Conservation (phyloP, 164 flowering plant species). For the Hamamelis virginiana region DNA sequence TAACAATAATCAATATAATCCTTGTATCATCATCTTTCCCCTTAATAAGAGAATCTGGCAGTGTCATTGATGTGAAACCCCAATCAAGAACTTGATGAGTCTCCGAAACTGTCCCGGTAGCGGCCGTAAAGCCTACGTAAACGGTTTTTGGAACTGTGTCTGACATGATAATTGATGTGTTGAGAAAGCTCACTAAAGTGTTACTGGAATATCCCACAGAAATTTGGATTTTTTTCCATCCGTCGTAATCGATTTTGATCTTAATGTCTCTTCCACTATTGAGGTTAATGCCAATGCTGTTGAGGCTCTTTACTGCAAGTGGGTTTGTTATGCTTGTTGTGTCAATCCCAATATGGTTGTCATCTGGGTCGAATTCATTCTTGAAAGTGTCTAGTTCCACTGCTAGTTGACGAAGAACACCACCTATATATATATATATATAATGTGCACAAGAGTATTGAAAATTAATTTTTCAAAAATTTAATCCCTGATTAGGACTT, state of each 20-base stretch:
- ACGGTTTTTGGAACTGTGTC: slow-evolving; percentile 34
- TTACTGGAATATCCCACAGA: slow-evolving; percentile 26
- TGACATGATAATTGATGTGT: slow-evolving; percentile 26
- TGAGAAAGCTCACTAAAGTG: slow-evolving; percentile 27
- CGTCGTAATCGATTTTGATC: slow-evolving; percentile 39
- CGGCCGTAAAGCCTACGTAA: slow-evolving; percentile 46
- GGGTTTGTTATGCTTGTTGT: slow-evolving; percentile 30
- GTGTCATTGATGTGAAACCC: slow-evolving; percentile 33
- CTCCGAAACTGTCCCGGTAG: slow-evolving; percentile 36
- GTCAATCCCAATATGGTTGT: slow-evolving; percentile 47
- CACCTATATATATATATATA: slow-evolving; percentile 37
- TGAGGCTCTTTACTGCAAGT: slow-evolving; percentile 27
- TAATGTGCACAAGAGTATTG: too few relatives aligned
- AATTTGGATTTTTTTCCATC: slow-evolving; percentile 23
- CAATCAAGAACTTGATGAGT: slow-evolving; percentile 39
- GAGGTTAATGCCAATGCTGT: slow-evolving; percentile 30
- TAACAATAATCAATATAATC: slow-evolving; percentile 13
- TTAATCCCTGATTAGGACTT: too few relatives aligned
- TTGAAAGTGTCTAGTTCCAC: slow-evolving; percentile 54
- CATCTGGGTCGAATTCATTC: slow-evolving; percentile 46
- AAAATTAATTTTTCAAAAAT: too few relatives aligned
- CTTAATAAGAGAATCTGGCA: slow-evolving; percentile 16
- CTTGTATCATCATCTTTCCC: background rate
- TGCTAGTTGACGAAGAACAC: slow-evolving; percentile 35
- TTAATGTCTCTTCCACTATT: slow-evolving; percentile 38